phyloP scores from a whole-genome alignment of 2,329 filamentous ascomycete species.

The Botrytis sinoallii region DNA sequence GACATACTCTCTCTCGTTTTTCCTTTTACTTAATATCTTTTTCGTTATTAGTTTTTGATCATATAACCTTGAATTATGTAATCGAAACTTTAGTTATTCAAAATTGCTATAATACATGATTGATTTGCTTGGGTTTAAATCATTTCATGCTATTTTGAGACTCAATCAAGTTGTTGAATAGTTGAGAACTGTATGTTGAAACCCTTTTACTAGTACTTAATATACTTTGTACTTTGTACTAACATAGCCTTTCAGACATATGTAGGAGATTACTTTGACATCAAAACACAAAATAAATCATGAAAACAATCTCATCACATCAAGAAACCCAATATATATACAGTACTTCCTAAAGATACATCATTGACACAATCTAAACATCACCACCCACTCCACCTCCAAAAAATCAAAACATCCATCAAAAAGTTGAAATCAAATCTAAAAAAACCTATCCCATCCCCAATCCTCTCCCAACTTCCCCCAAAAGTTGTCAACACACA shows the following conservation, averaged over 20 bases:
- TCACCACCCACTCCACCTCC: neutral
- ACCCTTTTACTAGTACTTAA: fast-evolving
- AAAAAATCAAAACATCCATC: no score
- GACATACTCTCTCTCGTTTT: no score
- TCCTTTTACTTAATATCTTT: neutral
- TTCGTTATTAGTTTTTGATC: fast-evolving
- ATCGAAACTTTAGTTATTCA: no score
- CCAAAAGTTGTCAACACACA: neutral
- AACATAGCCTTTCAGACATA: neutral
- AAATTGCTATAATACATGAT: no score
- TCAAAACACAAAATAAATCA: fast-evolving
- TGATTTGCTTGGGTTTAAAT: no score
- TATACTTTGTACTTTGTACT: fast-evolving
- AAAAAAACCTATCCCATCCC: no score
- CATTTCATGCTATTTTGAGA: no score
- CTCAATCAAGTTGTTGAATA: neutral
- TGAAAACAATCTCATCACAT: fast-evolving
- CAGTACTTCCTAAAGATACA: neutral
- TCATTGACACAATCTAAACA: neutral
- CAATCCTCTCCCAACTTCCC: neutral
- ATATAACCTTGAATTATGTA: fast-evolving
- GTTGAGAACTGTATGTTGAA: fast-evolving
- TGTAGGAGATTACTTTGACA: neutral
- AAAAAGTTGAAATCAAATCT: neutral
- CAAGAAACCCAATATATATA: neutral